Evolutionary conservation across 169 alveolate species (phyloP).

Genomic region (Plasmodium falciparum): DNA sequence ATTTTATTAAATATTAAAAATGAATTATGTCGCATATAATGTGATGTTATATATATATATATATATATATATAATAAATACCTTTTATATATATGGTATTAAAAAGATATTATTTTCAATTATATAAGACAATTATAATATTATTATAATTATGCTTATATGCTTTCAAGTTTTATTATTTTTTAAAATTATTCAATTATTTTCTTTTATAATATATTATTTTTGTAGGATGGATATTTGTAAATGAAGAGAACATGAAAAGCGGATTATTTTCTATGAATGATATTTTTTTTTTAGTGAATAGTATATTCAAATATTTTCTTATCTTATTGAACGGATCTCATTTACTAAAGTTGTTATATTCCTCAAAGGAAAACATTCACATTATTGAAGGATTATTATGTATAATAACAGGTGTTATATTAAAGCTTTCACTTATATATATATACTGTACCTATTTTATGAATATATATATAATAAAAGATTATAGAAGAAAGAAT

Average conservation of each 20-base stretch:
- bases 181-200: too few species aligned
- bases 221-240: slow-evolving; percentile 12
- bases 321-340: slow-evolving; percentile 51
- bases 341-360: slow-evolving; percentile 22
- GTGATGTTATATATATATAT: too few species aligned
- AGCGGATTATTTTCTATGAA: slow-evolving; percentile 45
- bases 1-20: too few species aligned
- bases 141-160: too few species aligned
- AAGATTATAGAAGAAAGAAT: slow-evolving; percentile 13
- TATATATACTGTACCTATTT: slow-evolving; percentile 33
- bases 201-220: neutral
- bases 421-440: slow-evolving; percentile 44
- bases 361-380: slow-evolving; percentile 9
- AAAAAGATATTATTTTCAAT: too few species aligned
- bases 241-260: slow-evolving; percentile 54
- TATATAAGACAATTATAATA: too few species aligned
- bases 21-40: too few species aligned
- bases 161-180: too few species aligned
- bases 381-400: slow-evolving; percentile 8
- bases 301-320: slow-evolving; percentile 47
- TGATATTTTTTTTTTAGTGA: slow-evolving; percentile 45
- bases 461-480: slow-evolving; percentile 32
- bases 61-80: too few species aligned
- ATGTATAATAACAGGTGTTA: slow-evolving; percentile 39
- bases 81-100: too few species aligned